Evolutionary conservation across 441 rosid species (phyloP).

Genomic region (Erodium trifolium): DNA sequence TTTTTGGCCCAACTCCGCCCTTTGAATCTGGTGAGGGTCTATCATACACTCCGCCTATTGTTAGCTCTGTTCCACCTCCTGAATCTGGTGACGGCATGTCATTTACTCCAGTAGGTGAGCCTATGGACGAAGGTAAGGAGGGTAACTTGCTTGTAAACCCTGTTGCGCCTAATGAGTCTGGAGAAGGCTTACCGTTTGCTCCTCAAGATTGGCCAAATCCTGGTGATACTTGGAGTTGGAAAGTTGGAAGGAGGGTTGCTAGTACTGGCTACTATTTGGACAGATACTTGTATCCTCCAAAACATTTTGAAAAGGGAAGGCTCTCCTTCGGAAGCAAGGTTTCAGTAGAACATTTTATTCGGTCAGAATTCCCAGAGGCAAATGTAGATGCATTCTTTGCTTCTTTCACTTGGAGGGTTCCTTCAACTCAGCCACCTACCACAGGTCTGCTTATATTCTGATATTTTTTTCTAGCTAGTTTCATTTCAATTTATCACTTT

Average conservation of each 20-base stretch:
- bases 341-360: slow-evolving; percentile 40
- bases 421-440: slow-evolving; percentile 31
- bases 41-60: not conserved
- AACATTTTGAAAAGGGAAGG: slow-evolving; percentile 27
- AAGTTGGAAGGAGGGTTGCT: slow-evolving; percentile 52
- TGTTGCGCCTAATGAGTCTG: slow-evolving; percentile 39
- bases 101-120: slow-evolving; percentile 12
- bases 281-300: slow-evolving; percentile 60
- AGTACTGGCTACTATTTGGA: slow-evolving; percentile 40
- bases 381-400: slow-evolving; percentile 54
- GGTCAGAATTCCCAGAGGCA: slow-evolving; percentile 38
- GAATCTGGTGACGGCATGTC: not conserved
- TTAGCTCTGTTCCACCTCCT: not conserved
- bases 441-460: slow-evolving; percentile 29
- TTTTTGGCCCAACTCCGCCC: not conserved
- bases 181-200: slow-evolving; percentile 74
- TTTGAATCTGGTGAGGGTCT: slow-evolving; percentile 3
- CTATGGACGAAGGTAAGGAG: slow-evolving; percentile 26
- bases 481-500: too few species aligned
- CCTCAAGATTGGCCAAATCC: slow-evolving; percentile 68
- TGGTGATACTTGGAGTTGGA: slow-evolving; percentile 77
- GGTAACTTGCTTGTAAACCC: slow-evolving; percentile 27
- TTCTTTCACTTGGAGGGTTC: slow-evolving; percentile 76
- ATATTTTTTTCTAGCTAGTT: not conserved
- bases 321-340: slow-evolving; percentile 50